These are phyloP conservation scores for Colletotrichum sp. DNA, from an alignment of 2,329 filamentous ascomycete species.

Conservation along the genomic window DNA sequence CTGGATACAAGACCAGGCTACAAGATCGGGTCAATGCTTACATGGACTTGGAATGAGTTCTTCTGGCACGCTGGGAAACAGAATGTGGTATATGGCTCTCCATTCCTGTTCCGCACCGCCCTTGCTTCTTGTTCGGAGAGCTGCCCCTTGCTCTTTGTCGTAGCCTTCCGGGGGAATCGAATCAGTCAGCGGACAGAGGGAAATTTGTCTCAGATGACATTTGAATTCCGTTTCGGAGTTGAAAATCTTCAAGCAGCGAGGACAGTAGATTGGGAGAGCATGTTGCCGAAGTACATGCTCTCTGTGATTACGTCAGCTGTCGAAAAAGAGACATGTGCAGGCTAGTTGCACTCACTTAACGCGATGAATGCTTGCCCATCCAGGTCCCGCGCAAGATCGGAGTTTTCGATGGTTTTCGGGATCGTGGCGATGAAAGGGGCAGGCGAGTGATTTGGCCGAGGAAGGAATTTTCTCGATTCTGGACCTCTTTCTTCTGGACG, in stretches of 20 bases:
- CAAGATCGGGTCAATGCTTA: too few relatives aligned
- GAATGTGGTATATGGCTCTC: rapidly evolving
- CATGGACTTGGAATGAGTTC: neutral
- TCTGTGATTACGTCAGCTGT: too few relatives aligned
- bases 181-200: rapidly evolving
- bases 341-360: neutral
- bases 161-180: neutral
- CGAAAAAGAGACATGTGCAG: too few relatives aligned
- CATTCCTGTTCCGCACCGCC: neutral
- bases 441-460: rapidly evolving
- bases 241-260: neutral
- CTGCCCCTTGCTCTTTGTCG: neutral
- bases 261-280: rapidly evolving
- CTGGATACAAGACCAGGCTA: too few relatives aligned
- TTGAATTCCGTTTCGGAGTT: rapidly evolving
- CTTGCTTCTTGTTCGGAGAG: neutral
- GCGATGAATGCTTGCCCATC: neutral
- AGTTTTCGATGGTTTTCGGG: too few relatives aligned
- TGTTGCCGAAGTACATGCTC: neutral
- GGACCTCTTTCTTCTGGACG: too few relatives aligned
- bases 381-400: too few relatives aligned
- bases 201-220: rapidly evolving
- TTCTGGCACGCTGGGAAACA: neutral
- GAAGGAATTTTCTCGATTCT: too few relatives aligned
- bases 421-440: too few relatives aligned